Base-by-base conservation (phyloP, 192 early-diverging fungal genomes). In the Spinellus fusiger region DNA sequence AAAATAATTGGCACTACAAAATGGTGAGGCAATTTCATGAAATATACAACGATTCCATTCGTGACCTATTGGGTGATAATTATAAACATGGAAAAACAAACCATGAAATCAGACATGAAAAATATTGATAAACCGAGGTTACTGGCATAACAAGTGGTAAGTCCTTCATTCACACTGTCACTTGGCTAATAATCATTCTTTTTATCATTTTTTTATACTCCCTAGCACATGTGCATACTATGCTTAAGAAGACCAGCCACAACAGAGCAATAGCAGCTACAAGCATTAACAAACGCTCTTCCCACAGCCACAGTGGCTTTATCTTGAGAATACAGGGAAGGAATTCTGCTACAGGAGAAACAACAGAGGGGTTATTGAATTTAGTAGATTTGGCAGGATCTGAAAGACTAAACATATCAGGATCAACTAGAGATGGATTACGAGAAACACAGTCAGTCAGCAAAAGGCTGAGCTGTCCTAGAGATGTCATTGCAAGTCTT, bases 361-460 rank as follows among this genome's bases (percentile, higher is more conserved):
- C 71, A 3, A 84, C 80, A 32, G 73, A 75, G 7, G 94, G 93
- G 0, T 78, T 88, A 20, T 82, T 98, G 31, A 96, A 96, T 58
- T 70, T 98, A 62, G 91, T 98, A 60, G 96, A 98, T 67, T 73
- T 98, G 49, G 96, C 96, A 20, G 96, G 96, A 22, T 93, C 89
- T 23, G 96, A 98, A 73, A 81, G 93, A 15, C 77, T 98, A 16
- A 83, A 86, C 3, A 74, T 73, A 48, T 92, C 87, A 4, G 93
- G 92, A 2, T 86, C 93, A 0, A 87, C 82, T 16, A 93, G 94
- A 4, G 91, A 97, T 53, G 78, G 93, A 35, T 72, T 96, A 49
- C 89, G 85, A 65, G 96, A 98, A 51, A 92, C 94, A 1, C 89
- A 96, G 66, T 89, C 89, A n/a, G 97, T 98, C 63, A 98, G 97